Percentiles rank a stretch among this genome's conserved stretches.
phyloP scores from a whole-genome alignment of 176 grass and related monocot genomes.

The Bothriochloa decipiens region DNA sequence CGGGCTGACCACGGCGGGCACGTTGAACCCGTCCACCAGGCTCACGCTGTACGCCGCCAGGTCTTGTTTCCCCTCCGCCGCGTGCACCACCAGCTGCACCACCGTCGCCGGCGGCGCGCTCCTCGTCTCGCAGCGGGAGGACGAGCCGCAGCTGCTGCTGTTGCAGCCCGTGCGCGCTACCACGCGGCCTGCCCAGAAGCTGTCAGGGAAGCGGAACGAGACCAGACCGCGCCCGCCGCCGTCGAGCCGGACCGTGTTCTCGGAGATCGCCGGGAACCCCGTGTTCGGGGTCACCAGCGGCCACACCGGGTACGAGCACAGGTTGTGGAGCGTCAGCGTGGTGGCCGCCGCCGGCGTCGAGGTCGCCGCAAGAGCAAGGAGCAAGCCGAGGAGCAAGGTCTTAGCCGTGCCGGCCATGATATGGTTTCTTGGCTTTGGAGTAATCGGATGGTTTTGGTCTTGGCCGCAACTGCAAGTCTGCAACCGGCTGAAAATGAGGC shows the following conservation, averaged over 20 bases:
- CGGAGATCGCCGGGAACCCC: constrained; percentile 48
- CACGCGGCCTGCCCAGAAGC: constrained; percentile 49
- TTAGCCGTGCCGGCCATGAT: too few relatives aligned
- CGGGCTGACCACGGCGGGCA: constrained; percentile 46
- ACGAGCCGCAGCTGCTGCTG: background rate
- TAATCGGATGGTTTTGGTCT: too few relatives aligned
- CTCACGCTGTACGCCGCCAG: constrained; percentile 52
- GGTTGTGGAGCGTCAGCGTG: too few relatives aligned
- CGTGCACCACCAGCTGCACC: constrained; percentile 43
- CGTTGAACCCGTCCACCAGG: constrained; percentile 52
- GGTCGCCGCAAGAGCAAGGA: too few relatives aligned
- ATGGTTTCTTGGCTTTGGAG: too few relatives aligned
- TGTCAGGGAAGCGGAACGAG: constrained; percentile 32
- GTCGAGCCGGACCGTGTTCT: constrained; percentile 51
- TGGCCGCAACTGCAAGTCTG: too few relatives aligned
- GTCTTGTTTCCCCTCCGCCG: background rate
- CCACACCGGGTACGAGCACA: constrained; percentile 46
- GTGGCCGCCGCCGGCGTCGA: too few relatives aligned
- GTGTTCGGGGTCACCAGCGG: constrained; percentile 51
- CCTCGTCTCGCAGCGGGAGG: constrained; percentile 43
- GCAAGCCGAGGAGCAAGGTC: too few relatives aligned
- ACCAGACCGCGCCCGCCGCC: constrained; percentile 31
- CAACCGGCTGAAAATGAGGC: too few relatives aligned
- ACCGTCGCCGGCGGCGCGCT: constrained; percentile 37
- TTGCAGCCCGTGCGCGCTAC: constrained; percentile 34